Evolutionary conservation across 2,329 filamentous ascomycete genomes (phyloP), one percentile per base, ranked within the genome.

Genomic region (Ophiostoma piceae): DNA sequence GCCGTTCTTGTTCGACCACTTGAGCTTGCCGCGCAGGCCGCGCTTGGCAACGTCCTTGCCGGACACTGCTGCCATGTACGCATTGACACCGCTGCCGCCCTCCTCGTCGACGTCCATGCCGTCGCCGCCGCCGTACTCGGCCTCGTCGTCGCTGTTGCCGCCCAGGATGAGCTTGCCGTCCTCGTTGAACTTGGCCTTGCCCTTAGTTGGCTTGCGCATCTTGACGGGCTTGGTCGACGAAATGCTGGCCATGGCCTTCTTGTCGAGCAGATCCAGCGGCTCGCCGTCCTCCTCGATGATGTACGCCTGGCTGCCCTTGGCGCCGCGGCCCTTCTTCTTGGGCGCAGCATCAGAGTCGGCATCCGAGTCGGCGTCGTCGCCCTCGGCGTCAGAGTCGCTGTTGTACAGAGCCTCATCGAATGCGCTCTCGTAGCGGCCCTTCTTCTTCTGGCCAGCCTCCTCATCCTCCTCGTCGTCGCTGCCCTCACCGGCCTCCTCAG

Each of bases 211-310:
- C 75, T 84, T 84, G 77, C 86, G 86, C 74, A 85, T 79, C 77
- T 88, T 89, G 69, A 85, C 80, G 3, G 94, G 94, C 79, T 93
- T 94, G 12, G 92, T 97, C 5, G 92, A 92, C 2, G 94, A 97
- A 76, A 99, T 97, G 78, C 92, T 95, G 69, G 92, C 94, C 60
- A 99, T 86, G 9, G 94, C 92, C 77, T 90, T 90, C 72, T 92
- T 91, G 76, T 95, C 94, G 19, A 99, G 87, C 65, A 99, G 86
- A 81, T 99, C 95, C 60, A 99, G 89, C 1, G 95, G 95, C 78
- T 98, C 95, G 75, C 96, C 92, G 71, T 96, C 92, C 72, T 96
- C 91, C 81, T 98, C 94, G 72, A 97, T 87, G 75, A 99, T 98
- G 79, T 95, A 99, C 0, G 90, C 87, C 75, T 88, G 88, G 75